Percentiles rank a stretch among this genome's conserved stretches.
Evolutionary conservation across 1,284 basidiomycete genomes (phyloP).

Genomic region (Xerocomus amazonicus): DNA sequence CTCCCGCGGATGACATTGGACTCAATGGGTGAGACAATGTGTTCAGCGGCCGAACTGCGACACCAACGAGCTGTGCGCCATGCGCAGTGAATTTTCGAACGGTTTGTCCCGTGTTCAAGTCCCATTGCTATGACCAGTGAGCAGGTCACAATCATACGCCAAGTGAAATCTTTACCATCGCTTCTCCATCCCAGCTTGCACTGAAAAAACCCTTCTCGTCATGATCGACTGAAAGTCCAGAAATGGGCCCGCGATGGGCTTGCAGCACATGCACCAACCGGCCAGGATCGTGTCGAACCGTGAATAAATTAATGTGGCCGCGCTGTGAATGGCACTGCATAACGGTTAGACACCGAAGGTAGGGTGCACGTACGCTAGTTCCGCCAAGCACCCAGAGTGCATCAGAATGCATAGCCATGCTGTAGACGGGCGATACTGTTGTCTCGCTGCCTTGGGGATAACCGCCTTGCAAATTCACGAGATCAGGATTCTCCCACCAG

Average conservation of each 20-base stretch:
- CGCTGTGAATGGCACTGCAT: constrained; percentile 43
- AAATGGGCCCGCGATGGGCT: constrained; percentile 79
- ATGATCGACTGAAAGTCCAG: constrained; percentile 76
- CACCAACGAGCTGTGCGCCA: constrained; percentile 81
- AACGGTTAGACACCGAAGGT: constrained; percentile 13
- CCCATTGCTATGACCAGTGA: constrained; percentile 78
- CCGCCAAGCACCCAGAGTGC: constrained; percentile 89
- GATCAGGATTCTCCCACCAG: constrained; percentile 83
- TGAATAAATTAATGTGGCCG: constrained; percentile 88
- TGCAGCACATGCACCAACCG: constrained; percentile 70
- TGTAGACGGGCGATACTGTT: constrained; percentile 73
- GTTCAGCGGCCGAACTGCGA: constrained; percentile 72
- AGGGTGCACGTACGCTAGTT: constrained; percentile 58
- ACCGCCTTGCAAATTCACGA: constrained; percentile 30
- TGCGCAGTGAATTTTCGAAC: constrained; percentile 80
- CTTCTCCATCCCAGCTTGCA: constrained; percentile 93
- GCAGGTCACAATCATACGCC: constrained; percentile 1
- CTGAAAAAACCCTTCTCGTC: constrained; percentile 86
- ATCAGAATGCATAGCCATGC: constrained; percentile 85
- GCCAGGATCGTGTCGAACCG: constrained; percentile 90
- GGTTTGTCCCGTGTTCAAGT: constrained; percentile 86
- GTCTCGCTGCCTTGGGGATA: constrained; percentile 43
- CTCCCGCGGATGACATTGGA: constrained; percentile 30
- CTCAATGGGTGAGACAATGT: constrained; percentile 36
- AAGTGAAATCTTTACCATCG: constrained; percentile 60